Base-by-base conservation (phyloP, 768 basidiomycete species). In the Cytidiella melzeri region DNA sequence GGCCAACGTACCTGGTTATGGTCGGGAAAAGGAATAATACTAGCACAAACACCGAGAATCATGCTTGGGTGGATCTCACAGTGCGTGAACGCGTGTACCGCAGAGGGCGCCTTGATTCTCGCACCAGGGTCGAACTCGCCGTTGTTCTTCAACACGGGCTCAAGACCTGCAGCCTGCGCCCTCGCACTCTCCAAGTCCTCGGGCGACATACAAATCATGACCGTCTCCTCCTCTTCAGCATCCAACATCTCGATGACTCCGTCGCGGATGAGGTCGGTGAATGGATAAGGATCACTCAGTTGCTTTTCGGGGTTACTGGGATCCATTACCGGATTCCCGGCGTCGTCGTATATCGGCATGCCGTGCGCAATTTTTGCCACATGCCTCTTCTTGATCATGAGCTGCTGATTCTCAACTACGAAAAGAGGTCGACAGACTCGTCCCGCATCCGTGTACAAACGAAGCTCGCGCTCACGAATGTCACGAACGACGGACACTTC, bases 61-160 rank as follows among this genome's bases (percentile, higher is more conserved):
- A 98, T 99, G 61, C 87, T 88, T 10, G 95, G 96, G 67, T 99
- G 95, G 61, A 99, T 98, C 71, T 99, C 95, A 68, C 96, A 98
- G 66, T 99, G 95, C 9, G 95, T 99, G 87, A 90, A 98, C 7
- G 89, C 91, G 60, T 96, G 90, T 0, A 88, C 81, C 64, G 81
- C 85, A 37, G 83, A 84, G 26, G 81, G 79, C 34, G 87, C 83
- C 70, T 96, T 97, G 39, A 97, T 67, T 41, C 95, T 80, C 30
- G 87, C 87, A 15, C 94, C 85, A 7, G 91, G 86, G 60, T 98
- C 93, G 60, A 81, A 87, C 21, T 90, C 83, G 5, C 66, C 72
- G 24, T 4, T 87, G 85, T 46, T 79, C 79, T n/a, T 69, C 70
- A 37, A 74, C 71, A 23, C 79, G 71, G 45, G 82, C 78, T 41